Base-by-base conservation (phyloP, 352 stramenopile genomes). In the Phytophthora nicotianae region DNA sequence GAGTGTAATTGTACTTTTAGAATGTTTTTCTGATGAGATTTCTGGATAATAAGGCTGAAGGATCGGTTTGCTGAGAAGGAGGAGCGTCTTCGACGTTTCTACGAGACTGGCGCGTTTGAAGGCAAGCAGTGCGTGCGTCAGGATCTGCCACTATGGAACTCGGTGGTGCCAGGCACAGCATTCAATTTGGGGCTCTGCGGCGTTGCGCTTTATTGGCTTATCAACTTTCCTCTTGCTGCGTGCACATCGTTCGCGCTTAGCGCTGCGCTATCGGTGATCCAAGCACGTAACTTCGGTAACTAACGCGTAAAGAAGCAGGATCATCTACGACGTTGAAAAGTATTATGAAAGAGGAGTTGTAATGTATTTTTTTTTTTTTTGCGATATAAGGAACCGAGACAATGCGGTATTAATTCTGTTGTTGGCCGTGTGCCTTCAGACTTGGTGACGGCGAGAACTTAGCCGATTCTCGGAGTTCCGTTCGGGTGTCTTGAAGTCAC, bases 61-160 rank as follows among this genome's bases (percentile, higher is more conserved):
- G 37, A 75, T 1, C 70, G 77, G 7, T 95, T 92, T 70, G 71
- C 73, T 13, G 86, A 83, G 46, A 94, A 94, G 41, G 86, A 94
- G 55, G 70, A 87, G 27, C 68, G 86, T 17, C 68, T 95, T 37
- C 62, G 70, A 27, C 48, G 58, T 50, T 95, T 93, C 53, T 93
- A 95, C 70, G 62, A 88, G 66, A 69, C 68, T 62, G 65, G 71
- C 32, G 47, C 55, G 19, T 82, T 85, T 50, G 52, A 81, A 13
- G 79, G 65, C 49, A 83, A 89, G 54, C 35, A 26, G 16, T 62
- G 62, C 5, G 52, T 76, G 38, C 70, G 51, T 16, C 60, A 79
- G 49, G 58, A 79, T 8, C 67, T 70, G 17, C 51, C 67, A 17
- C 37, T 83, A 21, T 72, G 58, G 23, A 54, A 41, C 16, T 64